Evolutionary conservation across 768 basidiomycete species (phyloP), one percentile per base, ranked within the genome.

Genomic region (Rhizopogon roseolus): DNA sequence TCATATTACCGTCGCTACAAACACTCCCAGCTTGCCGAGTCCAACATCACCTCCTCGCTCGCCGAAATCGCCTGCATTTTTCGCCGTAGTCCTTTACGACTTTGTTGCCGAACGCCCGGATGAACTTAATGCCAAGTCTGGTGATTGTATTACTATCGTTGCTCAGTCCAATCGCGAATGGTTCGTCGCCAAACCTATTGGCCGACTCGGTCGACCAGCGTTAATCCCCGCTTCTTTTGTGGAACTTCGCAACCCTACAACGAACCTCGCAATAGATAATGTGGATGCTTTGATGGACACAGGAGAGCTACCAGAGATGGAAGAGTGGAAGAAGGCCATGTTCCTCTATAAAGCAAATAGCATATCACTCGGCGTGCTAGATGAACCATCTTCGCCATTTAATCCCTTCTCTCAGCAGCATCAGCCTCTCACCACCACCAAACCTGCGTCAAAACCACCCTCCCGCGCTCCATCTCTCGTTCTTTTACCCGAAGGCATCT

Each of bases 161-260:
- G 97, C 97, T 0, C 97, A 98, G 69, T 98, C 95, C n/a, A 99
- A 98, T 66, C 92, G 93, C 59, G 97, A 99, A 69, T 99, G 97
- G 97, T 98, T 98, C 69, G 97, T 99, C 45, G 97, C 97, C 27
- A 99, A 99, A 71, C 93, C 96, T 11, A 99, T 99, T 63, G 93
- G 94, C 39, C 81, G 84, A 52, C 81, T 99, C 17, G 96, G 97
- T 29, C 88, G 95, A 51, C 97, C 97, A 0, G 97, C 97, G 49
- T 80, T 99, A 54, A 98, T 99, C 54, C 97, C 97, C 6, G 95
- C 93, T 49, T 85, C 96, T 1, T 98, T 98, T 67, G 96, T 99
- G 61, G 88, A 98, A 71, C 88, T 98, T 45, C 90, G 93, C 54
- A 95, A 99, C 69, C 95, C 95, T 17, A 74, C 82, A 9, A 93